Evolutionary conservation across 306 rosid species (phyloP), one percentile per base, ranked within the genome.

Genomic region (Quercus agrifolia): DNA sequence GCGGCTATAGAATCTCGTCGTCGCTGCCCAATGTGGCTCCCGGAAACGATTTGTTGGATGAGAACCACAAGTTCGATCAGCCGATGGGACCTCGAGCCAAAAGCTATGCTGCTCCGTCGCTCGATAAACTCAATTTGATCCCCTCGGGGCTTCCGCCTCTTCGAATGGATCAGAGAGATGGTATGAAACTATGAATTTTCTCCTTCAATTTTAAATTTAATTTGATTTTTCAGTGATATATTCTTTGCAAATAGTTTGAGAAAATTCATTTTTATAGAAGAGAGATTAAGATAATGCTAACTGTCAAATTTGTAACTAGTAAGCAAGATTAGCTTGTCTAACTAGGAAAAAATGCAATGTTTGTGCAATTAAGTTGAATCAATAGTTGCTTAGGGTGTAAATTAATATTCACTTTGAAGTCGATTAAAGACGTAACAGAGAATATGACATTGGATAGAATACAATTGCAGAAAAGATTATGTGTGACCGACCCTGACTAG

Each of bases 21-120:
- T 92, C 93, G 14, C 72, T 92, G 80, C 96, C 97, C 2, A 87
- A 90, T 68, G 90, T 88, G 51, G 90, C 86, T 73, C 67, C 77
- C 15, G 76, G 80, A 5, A 67, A 75, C 19, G 86, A 78, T 57
- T 89, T 88, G 92, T 62, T 77, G 35, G 84, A 78, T 2, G 85
- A 83, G 25, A 80, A 74, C 68, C 70, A 71, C 19, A 77, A 63
- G 51, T 56, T 78, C 33, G 79, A 73, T 77, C 80, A 69, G 27
- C 75, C 64, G 3, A 59, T 23, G 1, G 56, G 76, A 72, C 67
- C 76, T 71, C 64, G 82, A 55, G 79, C 80, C 79, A 84, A 58
- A 8, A 61, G 80, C 25, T 86, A 80, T 71, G 80, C 86, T 71
- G 81, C 89, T 18, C 79, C 92, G 2, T 89, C 93, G 56, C 54